Conservation (phyloP, 306 rosid species). For the Casuarina glauca region DNA sequence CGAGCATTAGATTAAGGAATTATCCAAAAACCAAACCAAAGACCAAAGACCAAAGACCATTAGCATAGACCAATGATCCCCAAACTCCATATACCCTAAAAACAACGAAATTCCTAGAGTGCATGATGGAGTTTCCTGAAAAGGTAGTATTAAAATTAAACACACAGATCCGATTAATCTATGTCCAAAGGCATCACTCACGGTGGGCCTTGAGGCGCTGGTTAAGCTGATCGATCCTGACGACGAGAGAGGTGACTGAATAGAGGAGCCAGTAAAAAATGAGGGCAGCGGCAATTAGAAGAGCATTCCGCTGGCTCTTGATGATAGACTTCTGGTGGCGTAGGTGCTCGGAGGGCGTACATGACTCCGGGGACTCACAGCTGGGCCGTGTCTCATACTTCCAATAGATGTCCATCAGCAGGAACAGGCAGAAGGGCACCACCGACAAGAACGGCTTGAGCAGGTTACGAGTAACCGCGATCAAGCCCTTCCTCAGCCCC, state of each 20-base stretch:
- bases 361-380: slow-evolving; percentile 65
- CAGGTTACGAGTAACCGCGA: slow-evolving; percentile 81
- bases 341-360: slow-evolving; percentile 77
- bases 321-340: slow-evolving; percentile 98
- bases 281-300: slow-evolving; percentile 80
- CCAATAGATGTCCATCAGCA: slow-evolving; percentile 95
- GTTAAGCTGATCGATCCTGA: slow-evolving; percentile 74
- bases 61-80: slow-evolving; percentile 23
- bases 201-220: slow-evolving; percentile 80
- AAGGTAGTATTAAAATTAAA: neutral
- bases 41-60: neutral
- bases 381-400: slow-evolving; percentile 79
- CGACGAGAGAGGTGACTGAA: slow-evolving; percentile 79
- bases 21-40: neutral
- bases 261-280: slow-evolving; percentile 95
- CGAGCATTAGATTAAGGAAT: neutral
- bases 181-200: slow-evolving; percentile 47
- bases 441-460: slow-evolving; percentile 95
- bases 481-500: slow-evolving; percentile 81
- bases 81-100: slow-evolving; percentile 1
- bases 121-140: neutral
- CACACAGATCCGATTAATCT: neutral
- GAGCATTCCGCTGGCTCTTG: slow-evolving; percentile 99
- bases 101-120: neutral
- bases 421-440: slow-evolving; percentile 88